Conservation (phyloP, 805 yeast species). For the Candida nemodendra region DNA sequence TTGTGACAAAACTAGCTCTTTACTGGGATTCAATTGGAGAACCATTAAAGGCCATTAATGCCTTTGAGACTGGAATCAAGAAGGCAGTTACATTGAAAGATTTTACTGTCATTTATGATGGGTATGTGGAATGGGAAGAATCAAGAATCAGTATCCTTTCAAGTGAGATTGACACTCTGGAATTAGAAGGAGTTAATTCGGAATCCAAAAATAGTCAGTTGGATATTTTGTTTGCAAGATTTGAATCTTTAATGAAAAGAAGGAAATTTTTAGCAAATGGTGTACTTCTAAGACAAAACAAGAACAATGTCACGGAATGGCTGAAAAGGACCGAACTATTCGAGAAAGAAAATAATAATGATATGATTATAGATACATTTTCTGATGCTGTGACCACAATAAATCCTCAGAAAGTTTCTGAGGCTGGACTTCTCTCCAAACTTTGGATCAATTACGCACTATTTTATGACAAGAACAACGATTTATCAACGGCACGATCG, state of each 20-base stretch:
- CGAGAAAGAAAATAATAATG: constrained; percentile 36
- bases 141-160: constrained; percentile 35
- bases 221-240: constrained; percentile 43
- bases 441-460: constrained; percentile 73
- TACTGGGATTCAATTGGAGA: constrained; percentile 43
- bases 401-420: constrained; percentile 52
- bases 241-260: constrained; percentile 55
- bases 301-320: constrained; percentile 69
- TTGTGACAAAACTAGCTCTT: constrained; percentile 47
- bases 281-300: constrained; percentile 59
- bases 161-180: constrained; percentile 20
- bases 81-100: constrained; percentile 53
- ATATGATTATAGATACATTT: constrained; percentile 53
- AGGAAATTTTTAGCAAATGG: constrained; percentile 65
- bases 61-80: constrained; percentile 48
- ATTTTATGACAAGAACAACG: constrained; percentile 56
- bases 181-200: constrained; percentile 17
- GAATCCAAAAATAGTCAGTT: constrained; percentile 32
- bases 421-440: constrained; percentile 44
- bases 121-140: constrained; percentile 62
- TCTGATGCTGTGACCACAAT: constrained; percentile 65
- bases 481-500: constrained; percentile 56
- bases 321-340: constrained; percentile 52
- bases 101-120: constrained; percentile 63
- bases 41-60: constrained; percentile 37